Base-by-base conservation (phyloP, 1,284 basidiomycete genomes). In the Earliella scabrosa region DNA sequence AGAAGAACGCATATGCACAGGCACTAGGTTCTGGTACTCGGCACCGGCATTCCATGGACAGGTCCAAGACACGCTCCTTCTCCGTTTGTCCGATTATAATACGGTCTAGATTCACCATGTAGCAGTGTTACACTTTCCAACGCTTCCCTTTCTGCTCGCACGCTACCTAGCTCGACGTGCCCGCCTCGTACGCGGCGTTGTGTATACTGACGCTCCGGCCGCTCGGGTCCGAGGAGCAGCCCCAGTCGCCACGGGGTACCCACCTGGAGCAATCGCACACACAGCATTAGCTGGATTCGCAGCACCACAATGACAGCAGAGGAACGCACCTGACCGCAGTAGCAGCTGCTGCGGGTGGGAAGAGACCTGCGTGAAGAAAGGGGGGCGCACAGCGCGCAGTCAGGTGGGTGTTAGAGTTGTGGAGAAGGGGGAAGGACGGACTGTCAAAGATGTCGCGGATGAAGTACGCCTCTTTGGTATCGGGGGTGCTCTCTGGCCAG, bases 381-480 rank as follows among this genome's bases (percentile, higher is more conserved):
- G 26, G 21, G 16, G 16, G 40, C 2, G 36, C 27, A n/a, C 23
- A 23, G 31, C 13, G 36, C 31, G 21, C 26, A 35, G 40, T 27
- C 48, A 54, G 56, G 51, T 57, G 52, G 50, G 34, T 45, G 13
- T 54, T 52, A 43, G 39, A 26, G 56, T 35, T 50, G 56, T 50
- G 14, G 41, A 35, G 23, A 56, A 16, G 32, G 24, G 45, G 45
- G 36, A 29, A 44, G 29, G 23, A 66, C 77, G 70, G 72, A 85
- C 88, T 77, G 73, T 99, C 94, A 70, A 99, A 99, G 59, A 95
- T 83, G 61, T 99, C 92, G 56, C 96, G 87, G 72, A 99, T 94
- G 72, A 86, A 90, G 76, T 98, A 99, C 0, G 93, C 97, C 76
- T 99, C 97, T 75, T 99, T 99, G 26, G 97, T 99, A 66, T 96